Base-by-base conservation (phyloP, 2,329 filamentous ascomycete genomes). In the Dendryphion nanum region DNA sequence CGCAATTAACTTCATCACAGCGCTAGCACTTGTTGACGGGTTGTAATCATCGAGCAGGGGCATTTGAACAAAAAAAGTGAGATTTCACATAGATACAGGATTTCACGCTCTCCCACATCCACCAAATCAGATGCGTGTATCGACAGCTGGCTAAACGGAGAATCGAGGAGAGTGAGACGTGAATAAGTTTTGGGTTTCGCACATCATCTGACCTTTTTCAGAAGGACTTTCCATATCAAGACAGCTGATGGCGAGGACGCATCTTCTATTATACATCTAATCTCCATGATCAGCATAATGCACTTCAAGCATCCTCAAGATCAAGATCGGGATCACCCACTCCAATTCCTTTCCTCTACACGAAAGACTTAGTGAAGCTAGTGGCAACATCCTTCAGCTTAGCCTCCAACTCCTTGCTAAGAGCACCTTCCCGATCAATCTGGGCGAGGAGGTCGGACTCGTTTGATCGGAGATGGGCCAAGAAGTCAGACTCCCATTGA, bases 361-460 rank as follows among this genome's bases (percentile, higher is more conserved):
- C 63, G 82, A 96, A 97, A 82, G 83, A 88, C 87, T 95, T 94
- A 79, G 88, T 94, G 83, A 96, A 97, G 72, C 66, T 78, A 59
- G 61, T 50, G 62, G 89, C 81, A 63, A 86, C 75, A 44, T 93
- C 85, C 79, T 83, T 87, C 65, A 94, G 75, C 77, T 81, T 86
- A 53, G 73, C 76, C 78, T 94, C 93, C 34, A 89, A 77, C 26
- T 95, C 91, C 83, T 96, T 96, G 85, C 86, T 93, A 70, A 98
- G 74, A 51, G 88, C 80, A 71, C 91, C 91, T 81, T 97, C 89
- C 82, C 91, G 93, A 66, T 95, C 89, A 58, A 98, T 96, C 61
- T 81, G 85, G 62, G 82, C 77, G 51, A 95, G 74, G 53, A 97
- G 74, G 50, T 90, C 89, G 34, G 80, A 64, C 81, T 96, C 86